Evolutionary conservation across 164 flowering plant genomes (phyloP).

Genomic region (Paratinospora sagittata): DNA sequence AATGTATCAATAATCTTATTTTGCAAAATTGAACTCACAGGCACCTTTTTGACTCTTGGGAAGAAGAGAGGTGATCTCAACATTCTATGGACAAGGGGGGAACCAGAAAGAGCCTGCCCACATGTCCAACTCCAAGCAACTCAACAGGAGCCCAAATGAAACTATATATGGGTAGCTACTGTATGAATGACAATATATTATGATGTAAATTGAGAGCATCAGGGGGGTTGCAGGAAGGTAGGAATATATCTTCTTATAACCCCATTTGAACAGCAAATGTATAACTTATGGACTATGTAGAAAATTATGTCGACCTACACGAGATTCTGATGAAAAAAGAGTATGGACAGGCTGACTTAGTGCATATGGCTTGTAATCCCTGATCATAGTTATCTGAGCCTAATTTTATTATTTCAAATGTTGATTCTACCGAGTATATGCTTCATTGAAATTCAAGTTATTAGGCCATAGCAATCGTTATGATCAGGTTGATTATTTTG

Average conservation of each 20-base stretch:
- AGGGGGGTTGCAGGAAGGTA: neutral
- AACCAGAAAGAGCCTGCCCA: slow-evolving; percentile 61
- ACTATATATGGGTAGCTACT: neutral
- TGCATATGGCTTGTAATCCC: neutral
- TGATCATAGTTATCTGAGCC: neutral
- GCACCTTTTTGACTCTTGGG: slow-evolving; percentile 53
- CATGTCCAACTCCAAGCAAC: slow-evolving; percentile 48
- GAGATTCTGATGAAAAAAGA: neutral
- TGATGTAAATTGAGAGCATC: neutral
- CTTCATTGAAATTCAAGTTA: neutral
- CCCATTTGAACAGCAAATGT: neutral
- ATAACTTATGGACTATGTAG: neutral
- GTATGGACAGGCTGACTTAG: neutral
- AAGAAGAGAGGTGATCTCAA: slow-evolving; percentile 59
- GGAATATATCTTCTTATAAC: neutral
- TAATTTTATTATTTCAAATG: neutral
- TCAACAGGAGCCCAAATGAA: slow-evolving; percentile 17
- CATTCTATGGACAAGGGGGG: slow-evolving; percentile 64
- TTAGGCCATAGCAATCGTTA: too few relatives aligned
- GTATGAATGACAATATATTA: neutral
- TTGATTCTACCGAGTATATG: neutral
- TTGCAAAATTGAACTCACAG: slow-evolving; percentile 1
- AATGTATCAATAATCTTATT: neutral
- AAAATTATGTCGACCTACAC: neutral
- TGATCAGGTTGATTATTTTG: too few relatives aligned